Base-by-base conservation (phyloP, 345 rosid species). In the Anastatica hierochuntica region DNA sequence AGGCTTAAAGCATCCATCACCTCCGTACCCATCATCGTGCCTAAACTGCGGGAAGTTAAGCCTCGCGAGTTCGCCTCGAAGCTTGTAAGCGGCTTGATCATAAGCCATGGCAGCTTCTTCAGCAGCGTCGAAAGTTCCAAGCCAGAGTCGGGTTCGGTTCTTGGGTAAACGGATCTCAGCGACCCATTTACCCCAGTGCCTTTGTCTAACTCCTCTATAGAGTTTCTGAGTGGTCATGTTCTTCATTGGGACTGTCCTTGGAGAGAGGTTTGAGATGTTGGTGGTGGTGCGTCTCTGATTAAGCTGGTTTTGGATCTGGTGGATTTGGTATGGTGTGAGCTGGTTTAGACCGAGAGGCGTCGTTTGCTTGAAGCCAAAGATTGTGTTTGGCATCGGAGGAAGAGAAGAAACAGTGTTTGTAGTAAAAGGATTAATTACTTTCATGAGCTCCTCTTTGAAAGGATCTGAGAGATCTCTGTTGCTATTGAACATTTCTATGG, bases 131-230 rank as follows among this genome's bases (percentile, higher is more conserved):
- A 82, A 90, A 20, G 98, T 90, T 33, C 98, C 98, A 1, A 90
- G 82, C 98, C 98, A 90, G 36, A 90, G 95, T 12, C 98, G 80
- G 10, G 96, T 82, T 11, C 98, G 80, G 76, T 90, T 82, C 70
- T 70, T 87, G 8, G 98, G 98, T 3, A 90, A 77, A 40, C 97
- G 85, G 69, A 89, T 85, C 85, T 89, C 95, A 0, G 95, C 97
- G 0, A 89, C 97, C 97, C 97, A 89, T 43, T 85, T 89, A 1
- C 97, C 97, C 97, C 97, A 89, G 24, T 90, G 97, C 17, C 97
- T 71, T 54, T 90, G 97, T 38, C 97, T 73, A 14, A 90, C 97
- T 43, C 97, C 97, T 27, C 94, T 56, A 65, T 85, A 90, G 7
- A 90, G 90, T 46, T 86, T 86, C 14, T 79, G 65, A 42, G 83